Evolutionary conservation across 1,284 basidiomycete species (phyloP).

Genomic region (Cystobasidium slooffiae): DNA sequence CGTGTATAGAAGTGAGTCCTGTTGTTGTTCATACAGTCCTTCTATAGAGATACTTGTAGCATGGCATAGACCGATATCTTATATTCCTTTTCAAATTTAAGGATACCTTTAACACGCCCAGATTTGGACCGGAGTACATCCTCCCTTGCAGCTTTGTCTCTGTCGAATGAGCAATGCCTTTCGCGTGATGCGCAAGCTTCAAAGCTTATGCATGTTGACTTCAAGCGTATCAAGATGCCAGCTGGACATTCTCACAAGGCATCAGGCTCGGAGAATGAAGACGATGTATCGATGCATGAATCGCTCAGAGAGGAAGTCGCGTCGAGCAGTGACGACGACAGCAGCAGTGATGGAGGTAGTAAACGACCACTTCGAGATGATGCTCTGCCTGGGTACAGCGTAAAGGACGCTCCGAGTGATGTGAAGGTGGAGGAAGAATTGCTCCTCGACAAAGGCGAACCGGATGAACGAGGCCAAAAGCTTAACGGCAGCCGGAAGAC

Average conservation of each 20-base stretch:
- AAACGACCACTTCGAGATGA: no score
- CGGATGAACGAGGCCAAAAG: not conserved
- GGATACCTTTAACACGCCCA: no score
- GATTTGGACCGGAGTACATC: no score
- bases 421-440: not conserved
- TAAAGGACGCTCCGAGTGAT: not conserved
- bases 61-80: no score
- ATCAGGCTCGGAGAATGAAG: not conserved
- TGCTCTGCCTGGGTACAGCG: not conserved
- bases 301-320: not conserved
- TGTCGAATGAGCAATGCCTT: no score
- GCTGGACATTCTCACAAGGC: not conserved
- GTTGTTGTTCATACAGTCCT: constrained; percentile 3
- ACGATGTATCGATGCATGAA: constrained; percentile 15
- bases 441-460: not conserved
- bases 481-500: not conserved
- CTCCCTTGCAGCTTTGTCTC: no score
- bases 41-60: no score
- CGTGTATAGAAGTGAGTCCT: not conserved
- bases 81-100: no score
- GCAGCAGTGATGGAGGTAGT: not conserved
- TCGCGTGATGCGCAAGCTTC: no score
- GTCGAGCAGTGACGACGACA: not conserved
- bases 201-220: not conserved
- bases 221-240: not conserved